These are phyloP conservation scores for Cymbopogon flexuosus DNA, from an alignment of 202 grass and related monocot genomes.

Conservation along the genomic window DNA sequence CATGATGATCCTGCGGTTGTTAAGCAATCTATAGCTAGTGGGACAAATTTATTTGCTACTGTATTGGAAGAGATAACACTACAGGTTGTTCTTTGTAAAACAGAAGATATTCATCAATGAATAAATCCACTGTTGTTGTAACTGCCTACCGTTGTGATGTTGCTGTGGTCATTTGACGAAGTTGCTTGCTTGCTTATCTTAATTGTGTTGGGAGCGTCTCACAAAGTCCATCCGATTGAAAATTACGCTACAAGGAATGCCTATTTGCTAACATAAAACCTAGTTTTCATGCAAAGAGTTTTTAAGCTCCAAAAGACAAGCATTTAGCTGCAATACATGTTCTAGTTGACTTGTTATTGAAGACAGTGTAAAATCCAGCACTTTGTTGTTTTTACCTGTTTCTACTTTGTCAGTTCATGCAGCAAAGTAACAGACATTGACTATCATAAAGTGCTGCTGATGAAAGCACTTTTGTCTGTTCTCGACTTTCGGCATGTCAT, in stretches of 20 bases:
- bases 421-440: conserved; percentile 8
- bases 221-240: conserved; percentile 15
- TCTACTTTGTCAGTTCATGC: conserved; percentile 30
- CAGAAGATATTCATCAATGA: conserved; percentile 68
- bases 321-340: conserved; percentile 28
- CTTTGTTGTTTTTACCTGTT: conserved; percentile 35
- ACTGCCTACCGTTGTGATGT: conserved; percentile 50
- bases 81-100: conserved; percentile 97
- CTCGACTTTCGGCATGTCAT: not conserved
- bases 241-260: conserved; percentile 21
- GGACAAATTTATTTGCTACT: conserved; percentile 92
- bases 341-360: conserved; percentile 12
- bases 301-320: conserved; percentile 11
- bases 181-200: conserved; percentile 48
- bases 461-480: conserved; percentile 33
- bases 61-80: conserved; percentile 98
- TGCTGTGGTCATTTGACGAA: conserved; percentile 35
- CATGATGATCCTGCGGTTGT: conserved; percentile 67
- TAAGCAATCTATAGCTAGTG: conserved; percentile 97
- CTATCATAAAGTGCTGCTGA: conserved; percentile 34
- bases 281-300: conserved; percentile 12
- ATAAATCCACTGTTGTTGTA: conserved; percentile 70
- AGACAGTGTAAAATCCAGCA: conserved; percentile 19
- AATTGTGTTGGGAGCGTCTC: conserved; percentile 14
- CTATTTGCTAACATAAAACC: conserved; percentile 13